These are phyloP conservation scores for Eragrostis nindensis DNA, from an alignment of 176 grass and related monocot genomes.

Conservation along the genomic window DNA sequence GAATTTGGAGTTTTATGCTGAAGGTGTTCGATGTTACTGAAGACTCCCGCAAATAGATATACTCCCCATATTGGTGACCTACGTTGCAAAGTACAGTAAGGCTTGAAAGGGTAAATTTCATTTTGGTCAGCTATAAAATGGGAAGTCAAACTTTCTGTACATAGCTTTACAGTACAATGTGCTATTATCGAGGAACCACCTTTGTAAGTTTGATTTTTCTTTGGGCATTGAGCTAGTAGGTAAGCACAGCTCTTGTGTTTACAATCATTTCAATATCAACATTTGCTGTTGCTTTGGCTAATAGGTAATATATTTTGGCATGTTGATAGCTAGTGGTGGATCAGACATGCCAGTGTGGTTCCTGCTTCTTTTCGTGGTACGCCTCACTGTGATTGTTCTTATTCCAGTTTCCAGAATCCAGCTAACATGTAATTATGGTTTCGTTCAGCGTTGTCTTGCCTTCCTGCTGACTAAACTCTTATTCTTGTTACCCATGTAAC, in stretches of 20 bases:
- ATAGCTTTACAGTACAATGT: conserved; percentile 17
- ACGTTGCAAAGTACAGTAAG: not conserved
- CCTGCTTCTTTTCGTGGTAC: conserved; percentile 86
- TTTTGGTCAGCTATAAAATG: not conserved
- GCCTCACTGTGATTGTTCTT: conserved; percentile 18
- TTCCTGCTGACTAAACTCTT: conserved; percentile 10
- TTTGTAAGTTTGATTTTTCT: conserved; percentile 5
- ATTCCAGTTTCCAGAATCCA: not conserved
- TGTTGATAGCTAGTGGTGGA: conserved; percentile 75
- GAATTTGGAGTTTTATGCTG: conserved; percentile 21
- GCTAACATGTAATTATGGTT: conserved; percentile 5
- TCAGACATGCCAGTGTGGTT: conserved; percentile 75
- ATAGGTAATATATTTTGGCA: conserved; percentile 83
- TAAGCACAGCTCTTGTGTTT: conserved; percentile 6
- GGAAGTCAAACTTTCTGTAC: not conserved
- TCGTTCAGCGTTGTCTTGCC: conserved; percentile 7
- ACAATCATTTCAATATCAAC: conserved; percentile 17
- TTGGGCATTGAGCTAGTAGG: not conserved
- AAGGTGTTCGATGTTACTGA: no score
- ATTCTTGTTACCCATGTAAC: conserved; percentile 55
- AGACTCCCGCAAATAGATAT: not conserved
- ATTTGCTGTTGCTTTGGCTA: conserved; percentile 29
- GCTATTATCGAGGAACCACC: not conserved
- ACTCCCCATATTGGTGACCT: not conserved
- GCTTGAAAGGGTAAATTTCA: not conserved